These are phyloP conservation scores for Xylariaceae sp. DNA, from an alignment of 2,329 filamentous ascomycete species.

Conservation along the genomic window DNA sequence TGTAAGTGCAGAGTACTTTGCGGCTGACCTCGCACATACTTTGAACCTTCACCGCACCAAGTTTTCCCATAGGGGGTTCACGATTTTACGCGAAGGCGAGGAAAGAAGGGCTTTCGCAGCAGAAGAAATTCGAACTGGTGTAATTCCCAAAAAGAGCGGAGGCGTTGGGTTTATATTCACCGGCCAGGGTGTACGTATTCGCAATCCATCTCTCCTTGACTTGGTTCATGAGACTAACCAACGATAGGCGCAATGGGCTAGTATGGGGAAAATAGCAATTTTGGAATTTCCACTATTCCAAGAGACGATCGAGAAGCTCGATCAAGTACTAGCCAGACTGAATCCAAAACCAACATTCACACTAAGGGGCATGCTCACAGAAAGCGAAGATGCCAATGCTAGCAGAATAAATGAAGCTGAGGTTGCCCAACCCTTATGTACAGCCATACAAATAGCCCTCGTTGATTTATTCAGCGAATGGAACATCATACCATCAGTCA, in stretches of 20 bases:
- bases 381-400: constrained; percentile 6
- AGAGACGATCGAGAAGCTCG: constrained; percentile 22
- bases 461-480: constrained; percentile 48
- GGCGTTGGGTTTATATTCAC: constrained; percentile 33
- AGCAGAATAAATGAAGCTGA: constrained; percentile 30
- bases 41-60: constrained; percentile 25
- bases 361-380: constrained; percentile 17
- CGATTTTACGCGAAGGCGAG: constrained; percentile 18
- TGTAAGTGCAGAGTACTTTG: constrained; percentile 26
- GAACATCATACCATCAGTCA: constrained; percentile 42
- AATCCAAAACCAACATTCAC: constrained; percentile 23
- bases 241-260: constrained; percentile 35
- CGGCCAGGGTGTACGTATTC: constrained; percentile 34
- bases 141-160: constrained; percentile 3
- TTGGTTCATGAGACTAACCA: background rate
- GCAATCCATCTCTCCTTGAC: no score
- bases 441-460: constrained; percentile 50
- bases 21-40: constrained; percentile 29
- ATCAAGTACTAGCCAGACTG: constrained; percentile 20
- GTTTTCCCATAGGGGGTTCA: constrained; percentile 19
- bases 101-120: constrained; percentile 12
- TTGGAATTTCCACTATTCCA: constrained; percentile 15
- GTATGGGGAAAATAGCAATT: constrained; percentile 36
- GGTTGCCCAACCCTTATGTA: constrained; percentile 46
- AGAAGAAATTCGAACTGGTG: constrained; percentile 2